phyloP scores from a whole-genome alignment of 495 filamentous ascomycete species.

The Staphylotrichum tortipilum region DNA sequence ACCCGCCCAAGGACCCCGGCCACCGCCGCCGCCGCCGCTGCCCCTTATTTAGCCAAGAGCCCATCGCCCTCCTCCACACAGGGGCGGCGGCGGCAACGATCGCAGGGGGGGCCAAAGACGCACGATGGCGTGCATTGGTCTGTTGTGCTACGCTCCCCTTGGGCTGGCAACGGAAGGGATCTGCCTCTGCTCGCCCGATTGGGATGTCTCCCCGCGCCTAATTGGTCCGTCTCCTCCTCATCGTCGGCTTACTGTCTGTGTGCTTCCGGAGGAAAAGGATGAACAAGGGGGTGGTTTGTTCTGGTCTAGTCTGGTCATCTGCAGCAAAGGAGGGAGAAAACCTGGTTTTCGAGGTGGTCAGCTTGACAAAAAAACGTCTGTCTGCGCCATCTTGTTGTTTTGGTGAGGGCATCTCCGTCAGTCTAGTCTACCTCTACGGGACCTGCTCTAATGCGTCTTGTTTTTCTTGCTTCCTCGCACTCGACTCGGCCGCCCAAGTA shows the following conservation, averaged over 20 bases:
- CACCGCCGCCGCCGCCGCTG: no score
- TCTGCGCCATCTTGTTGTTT: not conserved
- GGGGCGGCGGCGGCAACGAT: no score
- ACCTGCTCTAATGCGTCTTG: conserved; percentile 15
- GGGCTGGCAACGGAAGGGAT: conserved; percentile 7
- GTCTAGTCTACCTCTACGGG: conserved; percentile 25
- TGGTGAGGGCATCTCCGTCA: conserved; percentile 10
- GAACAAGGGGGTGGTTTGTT: no score
- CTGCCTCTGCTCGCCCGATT: conserved; percentile 12
- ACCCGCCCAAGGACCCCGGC: no score
- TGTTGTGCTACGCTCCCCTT: conserved; percentile 18
- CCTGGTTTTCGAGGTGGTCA: not conserved
- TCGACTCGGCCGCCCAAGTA: not conserved
- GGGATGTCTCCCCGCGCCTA: conserved; percentile 9
- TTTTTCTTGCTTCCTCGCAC: not conserved
- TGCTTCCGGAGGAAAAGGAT: no score
- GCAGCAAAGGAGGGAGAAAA: no score
- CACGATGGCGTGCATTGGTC: conserved; percentile 21
- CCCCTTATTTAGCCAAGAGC: not conserved
- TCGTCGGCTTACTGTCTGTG: no score
- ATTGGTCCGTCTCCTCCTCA: conserved; percentile 20
- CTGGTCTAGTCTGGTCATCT: no score
- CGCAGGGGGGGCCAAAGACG: no score
- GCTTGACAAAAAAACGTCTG: not conserved
- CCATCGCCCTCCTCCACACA: conserved; percentile 1